phyloP scores from a whole-genome alignment of 495 filamentous ascomycete species.

The Aspergillus indologenus region DNA sequence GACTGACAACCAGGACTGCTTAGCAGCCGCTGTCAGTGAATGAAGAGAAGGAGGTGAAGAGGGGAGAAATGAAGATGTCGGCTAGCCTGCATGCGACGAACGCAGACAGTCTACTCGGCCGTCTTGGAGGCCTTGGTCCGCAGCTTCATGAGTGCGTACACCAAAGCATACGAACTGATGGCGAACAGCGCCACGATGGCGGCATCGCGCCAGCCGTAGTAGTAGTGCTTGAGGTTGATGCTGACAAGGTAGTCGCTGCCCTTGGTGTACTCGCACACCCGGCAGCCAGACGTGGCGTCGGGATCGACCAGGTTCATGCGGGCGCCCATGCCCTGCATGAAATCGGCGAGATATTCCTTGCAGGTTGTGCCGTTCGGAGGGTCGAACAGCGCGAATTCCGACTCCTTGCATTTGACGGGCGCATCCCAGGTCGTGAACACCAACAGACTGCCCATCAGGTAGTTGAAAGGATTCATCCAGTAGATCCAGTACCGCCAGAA shows the following conservation, averaged over 20 bases:
- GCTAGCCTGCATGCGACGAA: not conserved
- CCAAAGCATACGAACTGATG: slow-evolving; percentile 44
- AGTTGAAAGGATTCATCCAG: slow-evolving; percentile 67
- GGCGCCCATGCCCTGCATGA: slow-evolving; percentile 45
- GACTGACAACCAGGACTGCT: not conserved
- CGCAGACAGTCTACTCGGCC: slow-evolving; percentile 18
- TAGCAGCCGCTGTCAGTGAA: not conserved
- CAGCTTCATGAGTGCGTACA: slow-evolving; percentile 50
- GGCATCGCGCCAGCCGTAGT: slow-evolving; percentile 43
- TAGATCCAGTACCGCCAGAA: slow-evolving; percentile 78
- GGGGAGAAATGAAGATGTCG: not conserved
- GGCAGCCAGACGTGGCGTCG: slow-evolving; percentile 50
- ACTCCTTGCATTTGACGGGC: slow-evolving; percentile 51
- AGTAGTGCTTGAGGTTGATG: slow-evolving; percentile 41
- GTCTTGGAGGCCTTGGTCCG: slow-evolving; percentile 26
- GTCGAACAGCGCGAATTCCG: slow-evolving; percentile 57
- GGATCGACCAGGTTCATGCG: slow-evolving; percentile 53
- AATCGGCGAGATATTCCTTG: slow-evolving; percentile 53
- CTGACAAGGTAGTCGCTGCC: slow-evolving; percentile 39
- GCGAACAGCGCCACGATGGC: slow-evolving; percentile 46
- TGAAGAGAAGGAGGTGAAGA: not conserved
- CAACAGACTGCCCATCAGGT: slow-evolving; percentile 60
- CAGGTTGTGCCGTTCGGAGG: slow-evolving; percentile 50
- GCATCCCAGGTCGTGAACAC: slow-evolving; percentile 56
- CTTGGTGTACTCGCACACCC: slow-evolving; percentile 51